These are phyloP conservation scores for Yamadazyma spencermartinsiae DNA, from an alignment of 1,139 yeast genomes.

Conservation along the genomic window DNA sequence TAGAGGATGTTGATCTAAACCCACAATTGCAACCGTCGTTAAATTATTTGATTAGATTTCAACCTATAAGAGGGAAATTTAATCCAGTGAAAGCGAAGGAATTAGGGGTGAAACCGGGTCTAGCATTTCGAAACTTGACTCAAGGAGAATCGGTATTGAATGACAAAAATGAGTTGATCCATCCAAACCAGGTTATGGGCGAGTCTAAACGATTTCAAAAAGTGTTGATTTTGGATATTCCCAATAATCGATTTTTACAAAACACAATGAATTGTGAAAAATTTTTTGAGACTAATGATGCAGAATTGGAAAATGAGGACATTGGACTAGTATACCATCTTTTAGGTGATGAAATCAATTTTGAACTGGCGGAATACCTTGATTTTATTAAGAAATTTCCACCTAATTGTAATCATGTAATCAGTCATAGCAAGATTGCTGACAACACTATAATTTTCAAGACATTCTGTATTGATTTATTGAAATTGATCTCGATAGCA, in stretches of 20 bases:
- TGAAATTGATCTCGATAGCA: conserved; percentile 59
- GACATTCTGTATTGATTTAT: conserved; percentile 52
- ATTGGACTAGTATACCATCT: conserved; percentile 70
- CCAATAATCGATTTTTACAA: conserved; percentile 51
- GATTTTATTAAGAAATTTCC: conserved; percentile 50
- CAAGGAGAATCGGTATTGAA: conserved; percentile 59
- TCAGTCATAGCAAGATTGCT: conserved; percentile 67
- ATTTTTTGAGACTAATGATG: conserved; percentile 24
- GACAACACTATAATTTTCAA: conserved; percentile 62
- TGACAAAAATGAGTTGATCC: conserved; percentile 54
- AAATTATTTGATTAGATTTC: conserved; percentile 64
- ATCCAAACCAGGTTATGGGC: conserved; percentile 74
- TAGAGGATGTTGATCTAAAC: conserved; percentile 10
- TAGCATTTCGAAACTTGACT: conserved; percentile 56
- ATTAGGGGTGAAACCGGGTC: conserved; percentile 71
- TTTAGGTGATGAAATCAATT: conserved; percentile 63
- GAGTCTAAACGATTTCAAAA: conserved; percentile 58
- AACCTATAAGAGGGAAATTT: conserved; percentile 79
- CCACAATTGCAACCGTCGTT: conserved; percentile 29
- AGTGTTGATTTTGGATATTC: conserved; percentile 73
- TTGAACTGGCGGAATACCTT: conserved; percentile 46
- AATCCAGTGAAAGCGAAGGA: conserved; percentile 61
- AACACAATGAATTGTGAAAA: conserved; percentile 37
- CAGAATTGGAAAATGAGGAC: conserved; percentile 33
- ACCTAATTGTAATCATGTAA: conserved; percentile 53